Evolutionary conservation across 148 eudicot species (phyloP).

Genomic region (Mesembryanthemum crystallinum): DNA sequence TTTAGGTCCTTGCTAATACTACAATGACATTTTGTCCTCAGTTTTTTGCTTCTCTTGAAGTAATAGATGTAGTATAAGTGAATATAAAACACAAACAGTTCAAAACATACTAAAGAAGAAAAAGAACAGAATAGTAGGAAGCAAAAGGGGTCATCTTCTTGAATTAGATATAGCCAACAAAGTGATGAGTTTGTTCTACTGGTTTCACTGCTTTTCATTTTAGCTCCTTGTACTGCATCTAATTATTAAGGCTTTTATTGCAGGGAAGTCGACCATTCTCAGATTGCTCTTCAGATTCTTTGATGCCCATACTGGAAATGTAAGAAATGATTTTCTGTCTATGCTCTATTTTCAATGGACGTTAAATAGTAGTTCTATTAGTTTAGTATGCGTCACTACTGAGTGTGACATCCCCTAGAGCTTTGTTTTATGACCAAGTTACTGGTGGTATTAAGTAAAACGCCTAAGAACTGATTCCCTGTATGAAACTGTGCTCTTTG

Average conservation of each 20-base stretch:
- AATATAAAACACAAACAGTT: too few relatives aligned
- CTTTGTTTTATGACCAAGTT: background rate
- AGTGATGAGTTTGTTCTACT: background rate
- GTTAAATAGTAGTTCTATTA: background rate
- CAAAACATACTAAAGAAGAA: background rate
- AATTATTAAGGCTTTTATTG: constrained; percentile 20
- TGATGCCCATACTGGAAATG: constrained; percentile 75
- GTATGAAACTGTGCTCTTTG: background rate
- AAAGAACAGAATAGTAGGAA: background rate
- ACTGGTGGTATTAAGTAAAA: background rate
- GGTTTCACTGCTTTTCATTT: background rate
- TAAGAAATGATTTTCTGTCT: constrained; percentile 36
- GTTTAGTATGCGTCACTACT: background rate
- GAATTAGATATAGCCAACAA: background rate
- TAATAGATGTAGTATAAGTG: background rate
- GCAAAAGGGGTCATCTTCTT: background rate
- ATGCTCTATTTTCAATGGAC: background rate
- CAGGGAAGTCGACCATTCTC: constrained; percentile 92
- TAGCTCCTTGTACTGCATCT: background rate
- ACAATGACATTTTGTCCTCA: background rate
- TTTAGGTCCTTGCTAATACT: background rate
- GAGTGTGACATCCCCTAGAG: background rate
- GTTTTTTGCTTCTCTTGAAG: background rate
- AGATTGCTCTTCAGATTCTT: constrained; percentile 93
- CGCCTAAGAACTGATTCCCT: background rate